A percentile compares a stretch with the other conserved stretches of the same genome.
Conservation (phyloP, 116 monocot genomes). For the Cymodocea nodosa region DNA sequence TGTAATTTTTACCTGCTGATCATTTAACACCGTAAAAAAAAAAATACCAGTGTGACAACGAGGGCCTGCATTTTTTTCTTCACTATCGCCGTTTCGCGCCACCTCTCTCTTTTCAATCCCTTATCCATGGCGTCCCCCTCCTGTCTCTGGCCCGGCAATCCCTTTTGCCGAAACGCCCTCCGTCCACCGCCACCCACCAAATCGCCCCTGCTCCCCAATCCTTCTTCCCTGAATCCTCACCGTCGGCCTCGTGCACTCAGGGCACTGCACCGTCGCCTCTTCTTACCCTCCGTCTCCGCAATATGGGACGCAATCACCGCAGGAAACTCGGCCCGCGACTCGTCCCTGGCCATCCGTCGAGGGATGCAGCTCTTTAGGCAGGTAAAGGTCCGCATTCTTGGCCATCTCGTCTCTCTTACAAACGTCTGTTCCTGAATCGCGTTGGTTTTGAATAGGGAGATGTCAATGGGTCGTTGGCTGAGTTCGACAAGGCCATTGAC, state of each 20-base stretch:
- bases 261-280: conserved; percentile 37
- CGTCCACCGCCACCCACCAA: conserved; percentile 3
- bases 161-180: neutral
- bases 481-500: conserved; percentile 74
- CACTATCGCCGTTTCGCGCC: conserved; percentile 3
- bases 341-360: conserved; percentile 49
- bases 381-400: conserved; percentile 11
- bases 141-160: too few species aligned
- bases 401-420: neutral
- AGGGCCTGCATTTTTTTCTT: neutral
- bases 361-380: conserved; percentile 83
- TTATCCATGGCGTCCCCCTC: neutral
- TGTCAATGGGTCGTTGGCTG: conserved; percentile 55
- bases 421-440: neutral
- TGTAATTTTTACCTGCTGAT: too few species aligned
- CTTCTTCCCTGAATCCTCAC: neutral
- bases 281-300: conserved; percentile 46
- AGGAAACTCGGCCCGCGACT: conserved; percentile 34
- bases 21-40: too few species aligned
- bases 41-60: too few species aligned
- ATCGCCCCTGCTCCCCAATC: neutral
- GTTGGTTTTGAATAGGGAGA: conserved; percentile 51
- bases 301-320: conserved; percentile 71
- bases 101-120: neutral
- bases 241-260: neutral